Conservation (phyloP, 352 stramenopile species). For the Thalassiosira livingstoniorum region DNA sequence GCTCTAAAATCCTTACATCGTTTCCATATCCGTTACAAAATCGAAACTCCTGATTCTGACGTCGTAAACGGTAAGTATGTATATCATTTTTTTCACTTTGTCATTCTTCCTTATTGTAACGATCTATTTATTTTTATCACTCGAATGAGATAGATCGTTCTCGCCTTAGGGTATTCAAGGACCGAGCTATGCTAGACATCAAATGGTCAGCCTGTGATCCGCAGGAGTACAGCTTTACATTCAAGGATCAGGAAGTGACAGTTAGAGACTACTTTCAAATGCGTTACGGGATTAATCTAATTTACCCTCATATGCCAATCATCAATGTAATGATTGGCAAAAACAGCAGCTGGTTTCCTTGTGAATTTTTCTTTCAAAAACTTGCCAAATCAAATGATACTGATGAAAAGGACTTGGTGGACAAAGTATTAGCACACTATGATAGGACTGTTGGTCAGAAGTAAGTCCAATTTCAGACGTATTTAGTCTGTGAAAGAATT, state of each 20-base stretch:
- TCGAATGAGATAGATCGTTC: constrained; percentile 12
- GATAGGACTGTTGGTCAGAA: constrained; percentile 39
- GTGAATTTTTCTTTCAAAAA: constrained; percentile 43
- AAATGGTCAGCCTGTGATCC: constrained; percentile 39
- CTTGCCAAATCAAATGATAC: constrained; percentile 45
- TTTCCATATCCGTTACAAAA: constrained; percentile 6
- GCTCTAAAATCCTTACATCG: constrained; percentile 14
- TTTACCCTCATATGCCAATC: constrained; percentile 42
- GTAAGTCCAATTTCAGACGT: constrained; percentile 19
- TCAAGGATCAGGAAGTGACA: constrained; percentile 11
- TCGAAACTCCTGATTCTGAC: constrained; percentile 7
- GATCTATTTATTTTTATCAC: background rate
- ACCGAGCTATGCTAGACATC: constrained; percentile 38
- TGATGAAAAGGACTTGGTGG: constrained; percentile 20
- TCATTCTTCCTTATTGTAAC: background rate
- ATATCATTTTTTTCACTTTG: constrained; percentile 2
- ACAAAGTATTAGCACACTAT: constrained; percentile 35
- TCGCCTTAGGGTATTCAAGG: constrained; percentile 22
- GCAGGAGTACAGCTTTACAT: constrained; percentile 25
- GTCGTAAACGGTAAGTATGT: constrained; percentile 16
- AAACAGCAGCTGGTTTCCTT: constrained; percentile 47
- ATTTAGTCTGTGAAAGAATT: background rate
- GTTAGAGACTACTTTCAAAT: constrained; percentile 35
- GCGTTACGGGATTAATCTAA: constrained; percentile 32
- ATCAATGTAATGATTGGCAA: constrained; percentile 25